A percentile compares a stretch with the other conserved stretches of the same genome.
phyloP scores from a whole-genome alignment of 129 eudicot genomes.

The carrot (Daucus carota) region DNA sequence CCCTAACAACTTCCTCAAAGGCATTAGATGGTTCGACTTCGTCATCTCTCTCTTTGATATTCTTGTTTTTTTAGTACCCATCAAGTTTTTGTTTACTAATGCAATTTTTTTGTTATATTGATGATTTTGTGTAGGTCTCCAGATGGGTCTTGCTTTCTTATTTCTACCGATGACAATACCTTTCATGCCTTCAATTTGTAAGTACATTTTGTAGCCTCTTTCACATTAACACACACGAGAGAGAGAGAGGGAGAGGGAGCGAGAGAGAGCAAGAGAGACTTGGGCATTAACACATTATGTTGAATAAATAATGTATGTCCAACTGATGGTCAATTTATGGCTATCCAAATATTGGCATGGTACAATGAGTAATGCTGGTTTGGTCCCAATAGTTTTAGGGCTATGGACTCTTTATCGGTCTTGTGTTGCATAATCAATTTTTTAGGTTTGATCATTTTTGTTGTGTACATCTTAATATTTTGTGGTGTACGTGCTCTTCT shows the following conservation, averaged over 20 bases:
- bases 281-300: background rate
- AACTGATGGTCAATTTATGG: background rate
- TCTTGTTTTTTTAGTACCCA: background rate
- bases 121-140: conserved; percentile 62
- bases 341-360: too few relatives aligned
- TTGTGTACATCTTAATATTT: background rate
- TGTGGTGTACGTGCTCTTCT: background rate
- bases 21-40: conserved; percentile 49
- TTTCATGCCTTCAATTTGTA: conserved; percentile 57
- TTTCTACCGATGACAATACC: conserved; percentile 63
- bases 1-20: conserved; percentile 56
- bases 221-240: too few relatives aligned
- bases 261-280: too few relatives aligned
- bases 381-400: background rate
- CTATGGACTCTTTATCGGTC: background rate
- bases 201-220: conserved; percentile 18
- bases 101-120: background rate
- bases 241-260: background rate
- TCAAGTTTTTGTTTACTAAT: background rate
- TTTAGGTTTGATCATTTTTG: background rate
- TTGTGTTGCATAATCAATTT: background rate
- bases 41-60: background rate
- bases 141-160: conserved; percentile 86
- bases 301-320: background rate
- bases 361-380: background rate